phyloP scores from a whole-genome alignment of 192 early-diverging fungal genomes.

The Entophlyctis helioformis region DNA sequence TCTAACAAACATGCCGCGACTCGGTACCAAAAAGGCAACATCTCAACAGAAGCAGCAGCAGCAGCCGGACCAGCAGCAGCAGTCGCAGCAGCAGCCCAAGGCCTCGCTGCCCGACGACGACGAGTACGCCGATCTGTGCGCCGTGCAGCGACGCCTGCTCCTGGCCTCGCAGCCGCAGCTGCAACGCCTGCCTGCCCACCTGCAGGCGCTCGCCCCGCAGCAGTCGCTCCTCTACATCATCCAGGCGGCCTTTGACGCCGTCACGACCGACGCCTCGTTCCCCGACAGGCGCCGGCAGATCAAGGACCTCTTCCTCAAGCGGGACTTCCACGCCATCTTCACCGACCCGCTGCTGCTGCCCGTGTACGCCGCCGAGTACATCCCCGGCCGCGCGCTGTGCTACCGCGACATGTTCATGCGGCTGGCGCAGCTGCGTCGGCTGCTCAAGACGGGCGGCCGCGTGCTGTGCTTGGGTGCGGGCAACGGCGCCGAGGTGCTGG shows the following conservation, averaged over 20 bases:
- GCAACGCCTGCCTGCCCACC: too few species aligned
- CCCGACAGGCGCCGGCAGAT: constrained; percentile 52
- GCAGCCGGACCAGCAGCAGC: too few species aligned
- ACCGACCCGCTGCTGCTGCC: constrained; percentile 55
- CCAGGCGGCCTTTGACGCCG: constrained; percentile 3
- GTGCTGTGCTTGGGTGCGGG: constrained; percentile 69
- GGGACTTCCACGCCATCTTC: constrained; percentile 79
- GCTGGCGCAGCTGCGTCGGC: constrained; percentile 27
- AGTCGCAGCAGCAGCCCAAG: too few species aligned
- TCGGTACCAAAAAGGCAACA: too few species aligned
- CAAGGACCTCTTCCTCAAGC: constrained; percentile 67
- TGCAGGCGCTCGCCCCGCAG: constrained; percentile 1
- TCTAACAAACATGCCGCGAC: too few species aligned
- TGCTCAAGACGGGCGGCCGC: constrained; percentile 19
- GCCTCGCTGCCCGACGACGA: too few species aligned
- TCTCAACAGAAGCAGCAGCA: too few species aligned
- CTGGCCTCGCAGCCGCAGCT: too few species aligned
- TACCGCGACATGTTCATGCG: constrained; percentile 63
- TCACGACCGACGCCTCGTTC: constrained; percentile 47
- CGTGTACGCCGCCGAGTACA: constrained; percentile 81
- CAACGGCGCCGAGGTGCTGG: constrained; percentile 73
- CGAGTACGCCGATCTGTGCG: too few species aligned
- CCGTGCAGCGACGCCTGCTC: too few species aligned
- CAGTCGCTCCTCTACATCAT: constrained; percentile 7
- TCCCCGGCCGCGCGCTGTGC: constrained; percentile 71